Evolutionary conservation across 2,329 filamentous ascomycete species (phyloP), one percentile per base, ranked within the genome.

Genomic region (Bipolaris cookei): DNA sequence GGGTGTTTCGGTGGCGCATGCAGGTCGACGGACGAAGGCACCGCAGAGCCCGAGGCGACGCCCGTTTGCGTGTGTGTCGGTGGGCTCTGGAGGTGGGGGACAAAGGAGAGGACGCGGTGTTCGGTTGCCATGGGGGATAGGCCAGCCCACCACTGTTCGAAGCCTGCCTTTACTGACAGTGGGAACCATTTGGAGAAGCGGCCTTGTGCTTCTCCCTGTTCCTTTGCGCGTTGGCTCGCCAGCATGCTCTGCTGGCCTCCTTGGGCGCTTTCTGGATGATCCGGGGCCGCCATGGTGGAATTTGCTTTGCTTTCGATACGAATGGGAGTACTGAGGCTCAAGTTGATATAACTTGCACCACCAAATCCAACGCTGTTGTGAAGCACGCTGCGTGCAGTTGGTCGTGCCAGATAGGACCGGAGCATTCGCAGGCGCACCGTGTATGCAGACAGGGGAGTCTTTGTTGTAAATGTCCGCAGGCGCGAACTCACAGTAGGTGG

Each of bases 121-220:
- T 99, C 95, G 11, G 94, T 93, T 23, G 88, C 83, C 16, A 89
- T 88, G 2, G 95, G 90, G 1, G 92, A 88, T n/a, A 95, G 80
- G 61, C 87, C 89, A 10, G 88, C 86, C 95, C 95, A 99, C 92
- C 93, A 71, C 37, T 68, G 65, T 32, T 49, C 50, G 62, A 92
- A 91, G 14, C 91, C 94, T 56, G 97, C 92, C 71, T 93, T 95
- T 79, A 97, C 97, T 47, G 92, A 89, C 20, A 98, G 79, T 2
- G 95, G 93, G 65, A 99, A 98, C 76, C 85, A 88, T 32, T 78
- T 66, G 4, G 66, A 62, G 25, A 73, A 64, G 11, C 72, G 37
- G 11, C 77, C 67, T 61, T 73, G 71, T 11, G 51, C 66, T 51
- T 75, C 70, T 5, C 68, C 71, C 51, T 73, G 70, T 57, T 78